Evolutionary conservation across 2,329 filamentous ascomycete species (phyloP), one percentile per base, ranked within the genome.

Genomic region (Aphanocladium album): DNA sequence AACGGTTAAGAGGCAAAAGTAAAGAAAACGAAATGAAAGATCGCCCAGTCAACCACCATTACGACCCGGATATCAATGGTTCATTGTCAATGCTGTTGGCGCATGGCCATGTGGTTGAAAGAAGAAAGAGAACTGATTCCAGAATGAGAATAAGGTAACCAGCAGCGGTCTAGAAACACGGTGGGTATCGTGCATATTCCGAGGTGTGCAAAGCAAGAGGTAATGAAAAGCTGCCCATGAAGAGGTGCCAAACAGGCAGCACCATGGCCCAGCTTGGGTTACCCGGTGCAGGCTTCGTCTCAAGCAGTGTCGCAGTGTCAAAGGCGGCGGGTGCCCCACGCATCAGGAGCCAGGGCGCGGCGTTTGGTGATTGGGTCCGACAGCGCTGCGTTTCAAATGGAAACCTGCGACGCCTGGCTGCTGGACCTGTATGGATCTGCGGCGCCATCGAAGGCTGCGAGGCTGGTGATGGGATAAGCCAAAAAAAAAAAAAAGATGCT

Each of bases 1-100:
- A 72, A 68, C 69, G 67, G 25, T 19, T 21, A 43, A 23, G 49
- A 21, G 16, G 21, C 14, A 47, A 53, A 60, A 41, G 43, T 37
- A 25, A 49, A 27, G 19, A 54, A 9, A 8, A 27, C 27, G n/a
- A 53, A 57, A 46, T 52, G 11, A 47, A 47, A 55, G 27, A 25
- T 19, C 35, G 23, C 39, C 35, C 46, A 41, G 35, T 52, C 37
- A 43, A 52, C 23, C 47, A 49, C 56, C 56, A 59, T 59, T 30
- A 49, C 51, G 35, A 59, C 7, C 19, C 9, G 8, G 16, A 45
- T 17, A 2, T 59, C 46, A 52, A 41, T 33, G 25, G 37, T 45
- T 43, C 56, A 59, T 59, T n/a, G 46, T 43, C 35, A 59, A 45
- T 51, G 33, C 6, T 25, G 27, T 14, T 27, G 56, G 46, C 37